Conservation (phyloP, 2,329 filamentous ascomycete species). For the Fusarium tanahbumbuense region DNA sequence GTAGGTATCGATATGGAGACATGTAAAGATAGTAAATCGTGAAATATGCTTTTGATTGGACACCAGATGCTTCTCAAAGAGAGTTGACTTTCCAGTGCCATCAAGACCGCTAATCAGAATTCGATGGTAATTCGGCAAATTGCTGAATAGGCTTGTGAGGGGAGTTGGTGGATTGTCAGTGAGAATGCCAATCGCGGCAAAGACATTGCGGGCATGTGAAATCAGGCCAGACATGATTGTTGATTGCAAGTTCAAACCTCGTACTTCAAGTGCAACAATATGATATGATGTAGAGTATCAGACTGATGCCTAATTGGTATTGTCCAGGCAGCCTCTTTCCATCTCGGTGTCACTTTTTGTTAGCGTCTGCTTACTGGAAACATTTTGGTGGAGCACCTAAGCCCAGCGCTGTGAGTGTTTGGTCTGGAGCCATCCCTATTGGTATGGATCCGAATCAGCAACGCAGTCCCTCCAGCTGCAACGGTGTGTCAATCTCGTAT, state of each 20-base stretch:
- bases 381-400: not conserved
- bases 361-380: not conserved
- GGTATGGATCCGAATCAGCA: not conserved
- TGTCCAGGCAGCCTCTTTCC: not conserved
- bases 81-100: not conserved
- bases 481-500: not conserved
- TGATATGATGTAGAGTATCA: not conserved
- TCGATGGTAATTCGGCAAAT: not conserved
- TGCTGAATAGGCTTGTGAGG: not conserved
- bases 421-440: not conserved
- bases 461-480: not conserved
- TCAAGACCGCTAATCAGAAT: slow-evolving; percentile 2
- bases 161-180: not conserved
- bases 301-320: not conserved
- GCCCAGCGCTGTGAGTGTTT: not conserved
- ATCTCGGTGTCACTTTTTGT: not conserved
- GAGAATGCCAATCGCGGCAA: not conserved
- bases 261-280: not conserved
- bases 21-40: not conserved
- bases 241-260: not conserved
- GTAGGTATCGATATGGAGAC: not conserved
- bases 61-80: not conserved
- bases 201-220: not conserved
- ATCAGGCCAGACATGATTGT: not conserved
- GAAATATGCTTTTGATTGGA: not conserved